phyloP scores from a whole-genome alignment of 2,329 filamentous ascomycete species.

The Alternaria novae-zelandiae region DNA sequence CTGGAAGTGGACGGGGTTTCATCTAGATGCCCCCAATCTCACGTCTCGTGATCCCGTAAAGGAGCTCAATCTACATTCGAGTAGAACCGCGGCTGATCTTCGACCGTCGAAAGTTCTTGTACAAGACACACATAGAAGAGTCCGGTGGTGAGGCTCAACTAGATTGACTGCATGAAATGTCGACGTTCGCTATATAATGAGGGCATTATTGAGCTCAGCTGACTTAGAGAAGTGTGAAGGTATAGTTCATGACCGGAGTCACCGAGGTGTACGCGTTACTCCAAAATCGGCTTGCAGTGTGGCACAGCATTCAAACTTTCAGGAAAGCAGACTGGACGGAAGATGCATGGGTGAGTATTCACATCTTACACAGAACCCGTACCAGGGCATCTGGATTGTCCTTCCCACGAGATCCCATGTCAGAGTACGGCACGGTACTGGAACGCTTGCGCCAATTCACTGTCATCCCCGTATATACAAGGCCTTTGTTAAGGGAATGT shows the following conservation, averaged over 20 bases:
- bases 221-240: not conserved
- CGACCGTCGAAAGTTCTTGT: not conserved
- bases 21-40: constrained; percentile 33
- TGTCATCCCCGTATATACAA: constrained; percentile 9
- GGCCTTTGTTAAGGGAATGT: not conserved
- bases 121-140: not conserved
- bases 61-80: constrained; percentile 13
- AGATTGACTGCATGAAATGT: not conserved
- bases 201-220: not conserved
- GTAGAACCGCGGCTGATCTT: not conserved
- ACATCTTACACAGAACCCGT: not conserved
- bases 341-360: not conserved
- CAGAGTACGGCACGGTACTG: not conserved
- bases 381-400: not conserved
- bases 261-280: constrained; percentile 14
- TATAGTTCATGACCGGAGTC: not conserved
- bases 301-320: not conserved
- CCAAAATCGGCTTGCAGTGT: not conserved
- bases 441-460: not conserved
- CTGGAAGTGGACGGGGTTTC: constrained; percentile 25
- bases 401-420: not conserved
- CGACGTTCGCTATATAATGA: not conserved
- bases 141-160: not conserved
- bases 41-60: constrained; percentile 5
- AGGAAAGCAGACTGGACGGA: not conserved